These are phyloP conservation scores for Acanthamoeba lenticulata DNA, from an alignment of 208 protist genomes.

Conservation along the genomic window DNA sequence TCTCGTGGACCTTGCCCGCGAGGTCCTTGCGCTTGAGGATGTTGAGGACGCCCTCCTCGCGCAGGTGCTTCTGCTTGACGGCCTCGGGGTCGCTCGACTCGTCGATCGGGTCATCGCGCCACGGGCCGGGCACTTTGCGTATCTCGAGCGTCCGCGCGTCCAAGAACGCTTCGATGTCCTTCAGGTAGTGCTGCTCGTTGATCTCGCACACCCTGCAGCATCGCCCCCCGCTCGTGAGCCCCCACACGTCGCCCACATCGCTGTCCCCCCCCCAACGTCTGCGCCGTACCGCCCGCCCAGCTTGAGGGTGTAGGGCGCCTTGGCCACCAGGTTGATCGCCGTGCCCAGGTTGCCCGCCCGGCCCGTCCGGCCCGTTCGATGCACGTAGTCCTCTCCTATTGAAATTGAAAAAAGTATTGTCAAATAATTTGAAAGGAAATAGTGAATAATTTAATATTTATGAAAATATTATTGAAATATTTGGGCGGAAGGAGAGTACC, in stretches of 20 bases:
- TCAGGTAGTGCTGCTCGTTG: constrained; percentile 26
- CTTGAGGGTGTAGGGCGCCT: background rate
- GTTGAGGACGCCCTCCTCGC: background rate
- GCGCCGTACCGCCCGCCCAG: background rate
- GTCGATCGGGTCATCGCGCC: background rate
- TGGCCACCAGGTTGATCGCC: background rate
- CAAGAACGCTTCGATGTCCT: background rate
- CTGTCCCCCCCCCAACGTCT: no score
- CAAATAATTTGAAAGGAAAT: no score
- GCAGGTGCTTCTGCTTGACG: background rate
- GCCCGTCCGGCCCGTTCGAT: constrained; percentile 95
- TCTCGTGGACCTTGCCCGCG: background rate
- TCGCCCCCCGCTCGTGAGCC: background rate
- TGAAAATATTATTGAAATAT: background rate
- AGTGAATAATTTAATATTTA: no score
- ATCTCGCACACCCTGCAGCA: background rate
- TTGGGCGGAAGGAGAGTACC: background rate
- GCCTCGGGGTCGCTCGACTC: background rate
- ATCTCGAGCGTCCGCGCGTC: background rate
- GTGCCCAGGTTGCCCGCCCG: constrained; percentile 87
- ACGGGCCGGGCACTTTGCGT: background rate
- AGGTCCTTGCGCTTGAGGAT: background rate
- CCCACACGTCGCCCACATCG: no score
- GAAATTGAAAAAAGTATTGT: background rate
- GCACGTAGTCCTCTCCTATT: constrained; percentile 94